These are phyloP conservation scores for Wickerhamiella shivajii DNA, from an alignment of 805 yeast genomes.

Conservation along the genomic window DNA sequence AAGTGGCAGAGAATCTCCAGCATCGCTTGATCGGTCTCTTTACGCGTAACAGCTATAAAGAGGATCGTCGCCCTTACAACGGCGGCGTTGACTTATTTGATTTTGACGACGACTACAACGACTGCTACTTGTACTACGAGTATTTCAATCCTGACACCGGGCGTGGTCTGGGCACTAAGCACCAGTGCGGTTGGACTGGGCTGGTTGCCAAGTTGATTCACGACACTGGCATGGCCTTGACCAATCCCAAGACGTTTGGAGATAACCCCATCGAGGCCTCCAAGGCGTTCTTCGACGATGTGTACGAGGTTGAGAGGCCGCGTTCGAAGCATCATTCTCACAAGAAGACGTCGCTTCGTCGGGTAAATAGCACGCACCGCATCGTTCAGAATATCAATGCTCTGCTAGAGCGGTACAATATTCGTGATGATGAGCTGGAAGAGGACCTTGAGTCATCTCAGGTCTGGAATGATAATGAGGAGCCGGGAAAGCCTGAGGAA, in stretches of 20 bases:
- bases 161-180: conserved; percentile 83
- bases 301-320: conserved; percentile 12
- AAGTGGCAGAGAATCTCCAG: conserved; percentile 76
- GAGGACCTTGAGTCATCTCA: conserved; percentile 11
- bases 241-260: conserved; percentile 23
- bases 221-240: conserved; percentile 57
- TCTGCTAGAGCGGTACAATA: conserved; percentile 14
- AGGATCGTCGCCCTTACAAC: conserved; percentile 60
- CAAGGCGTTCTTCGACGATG: conserved; percentile 26
- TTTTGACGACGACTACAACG: conserved; percentile 57
- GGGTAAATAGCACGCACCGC: conserved; percentile 14
- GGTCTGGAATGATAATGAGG: no score
- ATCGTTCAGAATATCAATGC: conserved; percentile 16
- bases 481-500: no score
- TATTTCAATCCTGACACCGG: conserved; percentile 92
- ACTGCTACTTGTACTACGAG: conserved; percentile 66
- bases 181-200: conserved; percentile 96
- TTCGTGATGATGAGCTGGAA: conserved; percentile 15
- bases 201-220: conserved; percentile 83
- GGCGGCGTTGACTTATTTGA: conserved; percentile 36
- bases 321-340: conserved; percentile 11
- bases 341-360: conserved; percentile 14
- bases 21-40: conserved; percentile 71
- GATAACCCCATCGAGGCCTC: conserved; percentile 24
- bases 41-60: conserved; percentile 39